Percentiles rank a stretch among this genome's conserved stretches.
These are phyloP conservation scores for Dunaliella primolecta DNA, from an alignment of 139 green algal genomes.

Conservation along the genomic window DNA sequence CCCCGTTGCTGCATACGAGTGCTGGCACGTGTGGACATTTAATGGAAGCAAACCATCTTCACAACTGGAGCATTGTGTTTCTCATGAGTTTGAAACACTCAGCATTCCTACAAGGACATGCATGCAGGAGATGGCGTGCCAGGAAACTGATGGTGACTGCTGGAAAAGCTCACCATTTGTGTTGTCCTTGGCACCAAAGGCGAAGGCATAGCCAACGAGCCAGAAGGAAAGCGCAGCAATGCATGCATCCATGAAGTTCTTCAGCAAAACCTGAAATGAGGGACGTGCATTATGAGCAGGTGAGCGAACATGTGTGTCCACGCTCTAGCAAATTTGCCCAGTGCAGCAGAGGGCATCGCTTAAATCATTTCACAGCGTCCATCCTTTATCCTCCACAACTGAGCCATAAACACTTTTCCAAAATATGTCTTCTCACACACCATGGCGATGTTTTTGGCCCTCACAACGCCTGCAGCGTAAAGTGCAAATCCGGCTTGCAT, in stretches of 20 bases:
- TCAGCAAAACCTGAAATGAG: conserved; percentile 17
- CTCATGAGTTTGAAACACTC: too few relatives aligned
- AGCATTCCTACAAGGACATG: too few relatives aligned
- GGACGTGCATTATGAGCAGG: background rate
- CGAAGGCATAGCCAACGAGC: conserved; percentile 41
- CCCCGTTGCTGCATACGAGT: too few relatives aligned
- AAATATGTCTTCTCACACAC: background rate
- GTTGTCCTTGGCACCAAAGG: conserved; percentile 21
- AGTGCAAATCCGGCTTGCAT: conserved; percentile 37
- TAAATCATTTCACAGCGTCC: background rate
- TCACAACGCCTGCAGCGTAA: conserved; percentile 32
- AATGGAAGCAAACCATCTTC: too few relatives aligned
- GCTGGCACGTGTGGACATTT: too few relatives aligned
- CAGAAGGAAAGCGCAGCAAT: conserved; percentile 44
- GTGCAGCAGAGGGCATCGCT: background rate
- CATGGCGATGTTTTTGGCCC: conserved; percentile 26
- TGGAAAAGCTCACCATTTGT: conserved; percentile 38
- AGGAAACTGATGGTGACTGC: too few relatives aligned
- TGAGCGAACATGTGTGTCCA: background rate
- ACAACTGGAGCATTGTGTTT: too few relatives aligned
- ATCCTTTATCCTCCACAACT: background rate
- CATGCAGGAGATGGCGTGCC: too few relatives aligned
- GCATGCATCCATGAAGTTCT: conserved; percentile 38
- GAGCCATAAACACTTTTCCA: background rate
- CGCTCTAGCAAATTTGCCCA: background rate